Conservation (phyloP, 495 filamentous ascomycete genomes). For the Mycothermus thermophilus region DNA sequence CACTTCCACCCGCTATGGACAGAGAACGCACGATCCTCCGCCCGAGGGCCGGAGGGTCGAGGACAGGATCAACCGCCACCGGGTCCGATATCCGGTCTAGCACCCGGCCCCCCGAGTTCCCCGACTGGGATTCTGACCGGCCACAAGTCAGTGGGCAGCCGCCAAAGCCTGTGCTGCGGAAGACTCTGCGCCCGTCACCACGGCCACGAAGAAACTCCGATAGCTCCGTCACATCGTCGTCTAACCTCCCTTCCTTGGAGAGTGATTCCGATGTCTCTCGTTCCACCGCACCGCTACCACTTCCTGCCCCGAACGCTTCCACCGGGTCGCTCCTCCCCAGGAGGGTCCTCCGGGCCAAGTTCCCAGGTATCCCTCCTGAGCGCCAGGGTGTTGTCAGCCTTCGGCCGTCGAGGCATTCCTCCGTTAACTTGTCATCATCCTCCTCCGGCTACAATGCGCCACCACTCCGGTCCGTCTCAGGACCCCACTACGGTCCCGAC, state of each 20-base stretch:
- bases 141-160: slow-evolving; percentile 4
- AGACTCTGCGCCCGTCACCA: slow-evolving; percentile 9
- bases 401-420: slow-evolving; percentile 14
- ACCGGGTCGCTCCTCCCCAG: slow-evolving; percentile 14
- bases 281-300: background rate
- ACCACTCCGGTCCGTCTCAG: slow-evolving; percentile 11
- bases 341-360: slow-evolving; percentile 23
- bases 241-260: slow-evolving; percentile 16
- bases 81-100: slow-evolving; percentile 11
- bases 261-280: slow-evolving; percentile 14
- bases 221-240: slow-evolving; percentile 22
- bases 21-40: slow-evolving; percentile 17
- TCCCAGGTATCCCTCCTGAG: slow-evolving; percentile 15
- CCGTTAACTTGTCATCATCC: slow-evolving; percentile 3
- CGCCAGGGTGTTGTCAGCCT: slow-evolving; percentile 16
- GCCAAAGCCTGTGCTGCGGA: slow-evolving; percentile 11
- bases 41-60: slow-evolving; percentile 16
- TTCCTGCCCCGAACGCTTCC: slow-evolving; percentile 2
- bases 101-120: slow-evolving; percentile 11
- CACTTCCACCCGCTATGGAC: slow-evolving; percentile 14
- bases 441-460: slow-evolving; percentile 13
- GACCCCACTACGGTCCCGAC: slow-evolving; percentile 11
- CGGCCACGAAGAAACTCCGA: slow-evolving; percentile 20
- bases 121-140: slow-evolving; percentile 10
- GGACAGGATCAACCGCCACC: slow-evolving; percentile 6